These are phyloP conservation scores for Dunaliella sp. DNA, from an alignment of 139 green algal genomes.

Conservation along the genomic window DNA sequence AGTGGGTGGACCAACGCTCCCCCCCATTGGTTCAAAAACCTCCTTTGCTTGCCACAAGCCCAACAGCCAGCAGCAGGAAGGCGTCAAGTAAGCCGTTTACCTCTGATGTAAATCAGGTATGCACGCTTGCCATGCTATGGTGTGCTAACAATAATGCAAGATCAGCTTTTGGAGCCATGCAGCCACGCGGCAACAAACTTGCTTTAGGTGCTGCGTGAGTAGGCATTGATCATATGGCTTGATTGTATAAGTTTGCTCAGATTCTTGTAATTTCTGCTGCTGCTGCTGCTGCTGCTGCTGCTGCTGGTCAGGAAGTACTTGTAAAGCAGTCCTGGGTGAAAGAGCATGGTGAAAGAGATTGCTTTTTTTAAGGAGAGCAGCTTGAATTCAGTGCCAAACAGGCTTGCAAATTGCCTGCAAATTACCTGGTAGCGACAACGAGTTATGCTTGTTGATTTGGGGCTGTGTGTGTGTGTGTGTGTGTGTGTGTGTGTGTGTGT, in stretches of 20 bases:
- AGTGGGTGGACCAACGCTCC: conserved; percentile 18
- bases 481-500: neutral
- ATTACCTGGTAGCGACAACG: too few species aligned
- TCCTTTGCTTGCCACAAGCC: too few species aligned
- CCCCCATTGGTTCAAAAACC: neutral
- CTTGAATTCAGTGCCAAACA: neutral
- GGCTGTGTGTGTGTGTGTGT: neutral
- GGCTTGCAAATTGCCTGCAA: neutral
- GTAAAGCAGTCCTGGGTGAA: neutral
- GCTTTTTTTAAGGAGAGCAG: neutral
- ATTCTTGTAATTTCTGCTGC: neutral
- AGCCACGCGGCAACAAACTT: too few species aligned
- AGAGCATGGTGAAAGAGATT: neutral
- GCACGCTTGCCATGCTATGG: neutral
- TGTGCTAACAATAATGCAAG: neutral
- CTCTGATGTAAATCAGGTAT: neutral
- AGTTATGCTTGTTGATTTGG: neutral
- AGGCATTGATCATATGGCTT: too few species aligned
- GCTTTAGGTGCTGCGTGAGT: too few species aligned
- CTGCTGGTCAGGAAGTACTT: neutral
- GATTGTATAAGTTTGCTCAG: neutral
- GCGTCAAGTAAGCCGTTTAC: neutral
- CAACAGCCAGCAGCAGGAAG: neutral
- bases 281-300: neutral
- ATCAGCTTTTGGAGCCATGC: neutral